A percentile compares a stretch with the other conserved stretches of the same genome.
Conservation (phyloP, 305 asterid genomes). For the Fraxinus greggii region DNA sequence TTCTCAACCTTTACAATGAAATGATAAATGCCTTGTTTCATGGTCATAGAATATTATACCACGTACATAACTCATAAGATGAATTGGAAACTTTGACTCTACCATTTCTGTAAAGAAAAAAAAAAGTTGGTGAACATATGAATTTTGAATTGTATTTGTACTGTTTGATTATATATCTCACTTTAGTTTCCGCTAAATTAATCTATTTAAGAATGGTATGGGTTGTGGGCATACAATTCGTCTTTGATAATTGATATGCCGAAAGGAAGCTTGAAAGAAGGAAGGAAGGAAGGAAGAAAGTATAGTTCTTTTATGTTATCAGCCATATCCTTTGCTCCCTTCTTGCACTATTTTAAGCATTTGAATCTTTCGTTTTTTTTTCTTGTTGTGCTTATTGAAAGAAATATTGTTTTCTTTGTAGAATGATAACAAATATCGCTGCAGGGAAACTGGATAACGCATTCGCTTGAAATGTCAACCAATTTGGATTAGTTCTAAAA, state of each 20-base stretch:
- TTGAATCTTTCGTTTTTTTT: background rate
- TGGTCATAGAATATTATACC: background rate
- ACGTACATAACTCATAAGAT: background rate
- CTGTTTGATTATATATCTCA: conserved; percentile 9
- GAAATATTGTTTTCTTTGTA: conserved; percentile 31
- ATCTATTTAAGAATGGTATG: conserved; percentile 1
- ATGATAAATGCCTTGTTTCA: background rate
- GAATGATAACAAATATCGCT: conserved; percentile 74
- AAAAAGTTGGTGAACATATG: background rate
- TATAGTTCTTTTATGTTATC: background rate
- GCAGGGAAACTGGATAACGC: conserved; percentile 95
- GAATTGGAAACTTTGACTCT: background rate
- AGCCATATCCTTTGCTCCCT: background rate
- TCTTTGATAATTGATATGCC: conserved; percentile 9
- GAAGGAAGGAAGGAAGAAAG: background rate
- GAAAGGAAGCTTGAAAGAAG: background rate
- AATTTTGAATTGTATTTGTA: background rate
- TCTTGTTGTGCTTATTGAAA: conserved; percentile 19
- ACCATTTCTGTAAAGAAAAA: conserved; percentile 4
- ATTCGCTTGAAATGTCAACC: conserved; percentile 81
- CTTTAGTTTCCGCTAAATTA: conserved; percentile 10
- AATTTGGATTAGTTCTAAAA: conserved; percentile 41
- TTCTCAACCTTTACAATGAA: background rate
- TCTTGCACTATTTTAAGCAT: background rate
- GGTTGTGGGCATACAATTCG: background rate